Evolutionary conservation across 139 green algal genomes (phyloP), one percentile per base, ranked within the genome.

Genomic region (Prasinococcaceae sp.): DNA sequence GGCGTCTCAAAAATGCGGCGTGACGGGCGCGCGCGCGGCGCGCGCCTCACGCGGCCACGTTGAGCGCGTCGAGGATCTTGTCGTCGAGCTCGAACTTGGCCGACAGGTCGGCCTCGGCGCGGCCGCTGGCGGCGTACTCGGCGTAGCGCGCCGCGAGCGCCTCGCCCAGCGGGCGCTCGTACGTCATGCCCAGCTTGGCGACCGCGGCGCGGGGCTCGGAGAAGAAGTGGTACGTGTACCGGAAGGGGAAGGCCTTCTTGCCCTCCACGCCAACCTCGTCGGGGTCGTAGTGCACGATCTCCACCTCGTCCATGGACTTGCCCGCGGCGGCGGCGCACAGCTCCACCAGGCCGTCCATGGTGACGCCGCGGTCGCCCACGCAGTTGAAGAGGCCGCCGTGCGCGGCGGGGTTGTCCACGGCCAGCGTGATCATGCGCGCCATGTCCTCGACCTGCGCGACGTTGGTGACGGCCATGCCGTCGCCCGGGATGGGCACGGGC

Each of bases 211-310:
- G 28, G 2, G 66, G 66, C 45, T 74, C 66, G 12, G 66, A 52
- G 26, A 66, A 74, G 54, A 74, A 74, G 28, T 74, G 66, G 56
- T 72, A 61, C 47, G 38, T 19, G 42, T 55, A 52, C 5, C 71
- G 39, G 53, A 79, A 79, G 8, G 67, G 71, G 46, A 79, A 79
- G 9, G 63, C 68, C 51, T 79, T 79, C 58, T 76, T 79, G 23
- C 40, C 71, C 36, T 78, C 69, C 2, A 78, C 65, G 38, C 59
- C 69, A 12, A 53, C 61, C 23, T 44, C 56, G 30, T 64, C 47
- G 20, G 62, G 68, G 39, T 79, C 60, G 47, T 79, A 79, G 53
- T 76, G 65, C 35, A 77, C 51, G 33, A 79, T 76, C 32, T 70
- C 55, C 14, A 39, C 23, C 16, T 67, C 59, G 12, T 41, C n/a